These are phyloP conservation scores for Salix brachista DNA, from an alignment of 345 rosid genomes.

Conservation along the genomic window DNA sequence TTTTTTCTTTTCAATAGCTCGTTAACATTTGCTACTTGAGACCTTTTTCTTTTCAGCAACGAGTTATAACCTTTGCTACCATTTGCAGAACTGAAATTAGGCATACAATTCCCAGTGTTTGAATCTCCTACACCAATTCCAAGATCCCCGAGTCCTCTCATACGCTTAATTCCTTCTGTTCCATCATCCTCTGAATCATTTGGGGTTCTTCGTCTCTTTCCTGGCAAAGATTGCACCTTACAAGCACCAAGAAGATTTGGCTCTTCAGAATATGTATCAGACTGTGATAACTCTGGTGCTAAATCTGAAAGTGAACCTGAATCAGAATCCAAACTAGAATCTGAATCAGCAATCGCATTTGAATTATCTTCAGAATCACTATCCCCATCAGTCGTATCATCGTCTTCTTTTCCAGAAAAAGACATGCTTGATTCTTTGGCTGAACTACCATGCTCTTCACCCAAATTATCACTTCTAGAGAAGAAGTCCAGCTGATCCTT, in stretches of 20 bases:
- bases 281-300: slow-evolving; percentile 61
- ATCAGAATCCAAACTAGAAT: slow-evolving; percentile 4
- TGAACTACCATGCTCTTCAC: slow-evolving; percentile 33
- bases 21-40: slow-evolving; percentile 52
- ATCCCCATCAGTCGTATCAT: slow-evolving; percentile 32
- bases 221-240: slow-evolving; percentile 47
- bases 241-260: slow-evolving; percentile 38
- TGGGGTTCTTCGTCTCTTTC: slow-evolving; percentile 80
- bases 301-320: slow-evolving; percentile 21
- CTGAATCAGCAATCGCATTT: slow-evolving; percentile 11
- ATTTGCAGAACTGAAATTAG: slow-evolving; percentile 48
- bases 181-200: slow-evolving; percentile 99
- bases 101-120: slow-evolving; percentile 37
- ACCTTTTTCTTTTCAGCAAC: slow-evolving; percentile 57
- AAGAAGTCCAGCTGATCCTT: slow-evolving; percentile 46
- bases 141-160: slow-evolving; percentile 97
- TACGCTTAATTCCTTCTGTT: slow-evolving; percentile 80
- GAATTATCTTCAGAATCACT: slow-evolving; percentile 40
- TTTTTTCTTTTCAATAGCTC: slow-evolving; percentile 67
- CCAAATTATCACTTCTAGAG: slow-evolving; percentile 28
- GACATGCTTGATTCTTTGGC: slow-evolving; percentile 50
- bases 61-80: slow-evolving; percentile 47
- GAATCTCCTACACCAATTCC: slow-evolving; percentile 59
- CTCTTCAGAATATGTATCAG: slow-evolving; percentile 67
- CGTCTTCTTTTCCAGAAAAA: slow-evolving; percentile 48